Conservation (phyloP, 2,329 filamentous ascomycete genomes). For the Fonsecaea pedrosoi region DNA sequence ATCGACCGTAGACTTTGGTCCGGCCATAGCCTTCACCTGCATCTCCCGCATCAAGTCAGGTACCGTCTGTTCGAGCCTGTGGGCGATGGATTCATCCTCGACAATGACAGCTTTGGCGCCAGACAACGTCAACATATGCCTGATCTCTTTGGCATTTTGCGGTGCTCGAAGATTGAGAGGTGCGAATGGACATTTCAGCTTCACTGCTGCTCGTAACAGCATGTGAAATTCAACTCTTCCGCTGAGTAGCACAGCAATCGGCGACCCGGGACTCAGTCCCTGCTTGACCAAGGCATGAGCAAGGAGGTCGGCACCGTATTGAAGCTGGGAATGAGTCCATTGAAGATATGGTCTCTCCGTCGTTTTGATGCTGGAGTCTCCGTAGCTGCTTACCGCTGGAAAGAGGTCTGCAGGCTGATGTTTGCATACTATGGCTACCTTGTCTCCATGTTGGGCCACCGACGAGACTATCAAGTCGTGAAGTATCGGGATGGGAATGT, state of each 20-base stretch:
- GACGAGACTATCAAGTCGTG: conserved; percentile 6
- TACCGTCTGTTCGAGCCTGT: conserved; percentile 10
- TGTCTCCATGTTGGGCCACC: conserved; percentile 8
- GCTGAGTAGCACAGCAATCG: conserved; percentile 14
- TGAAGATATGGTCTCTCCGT: not conserved
- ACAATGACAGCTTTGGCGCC: conserved; percentile 16
- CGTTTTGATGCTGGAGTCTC: not conserved
- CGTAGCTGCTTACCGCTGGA: not conserved
- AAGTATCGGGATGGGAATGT: conserved; percentile 8
- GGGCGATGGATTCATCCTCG: conserved; percentile 6
- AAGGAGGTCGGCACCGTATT: conserved; percentile 16
- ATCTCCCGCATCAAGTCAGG: conserved; percentile 21
- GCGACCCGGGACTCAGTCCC: not conserved
- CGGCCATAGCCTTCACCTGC: conserved; percentile 17
- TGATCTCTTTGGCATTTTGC: conserved; percentile 14
- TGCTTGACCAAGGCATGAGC: conserved; percentile 2
- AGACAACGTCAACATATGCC: conserved; percentile 14
- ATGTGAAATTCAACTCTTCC: conserved; percentile 18
- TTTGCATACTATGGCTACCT: conserved; percentile 9
- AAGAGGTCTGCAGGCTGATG: conserved; percentile 14
- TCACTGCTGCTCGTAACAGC: conserved; percentile 11
- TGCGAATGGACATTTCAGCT: conserved; percentile 21
- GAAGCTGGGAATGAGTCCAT: conserved; percentile 15
- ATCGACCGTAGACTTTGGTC: too few relatives aligned
- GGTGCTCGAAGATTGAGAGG: conserved; percentile 10